Percentiles rank a stretch among this genome's conserved stretches.
phyloP scores from a whole-genome alignment of 2,329 filamentous ascomycete species.

The Ophiosphaerella narmari region DNA sequence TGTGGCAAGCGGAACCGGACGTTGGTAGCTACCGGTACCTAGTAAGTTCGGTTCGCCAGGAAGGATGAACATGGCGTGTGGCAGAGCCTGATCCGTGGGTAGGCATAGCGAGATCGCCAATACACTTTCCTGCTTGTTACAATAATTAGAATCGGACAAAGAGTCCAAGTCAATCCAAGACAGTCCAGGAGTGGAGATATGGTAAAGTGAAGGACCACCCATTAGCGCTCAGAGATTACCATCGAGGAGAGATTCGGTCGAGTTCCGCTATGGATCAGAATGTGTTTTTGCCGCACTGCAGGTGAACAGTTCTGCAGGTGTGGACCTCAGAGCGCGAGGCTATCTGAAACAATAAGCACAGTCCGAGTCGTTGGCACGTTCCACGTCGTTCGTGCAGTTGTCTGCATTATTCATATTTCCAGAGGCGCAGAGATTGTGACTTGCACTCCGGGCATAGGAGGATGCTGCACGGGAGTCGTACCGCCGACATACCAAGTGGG shows the following conservation, averaged over 20 bases:
- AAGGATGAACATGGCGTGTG: slow-evolving; percentile 22
- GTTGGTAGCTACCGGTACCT: slow-evolving; percentile 24
- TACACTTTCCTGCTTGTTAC: slow-evolving; percentile 10
- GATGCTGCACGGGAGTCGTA: slow-evolving; percentile 17
- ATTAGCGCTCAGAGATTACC: slow-evolving; percentile 24
- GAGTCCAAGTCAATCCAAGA: slow-evolving; percentile 15
- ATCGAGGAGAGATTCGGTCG: slow-evolving; percentile 20
- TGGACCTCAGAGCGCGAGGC: slow-evolving; percentile 14
- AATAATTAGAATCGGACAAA: not conserved
- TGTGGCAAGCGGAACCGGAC: slow-evolving; percentile 36
- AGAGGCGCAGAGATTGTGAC: not conserved
- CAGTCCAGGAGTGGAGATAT: not conserved
- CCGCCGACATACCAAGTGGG: slow-evolving; percentile 20
- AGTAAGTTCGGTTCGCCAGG: slow-evolving; percentile 7
- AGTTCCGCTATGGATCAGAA: slow-evolving; percentile 8
- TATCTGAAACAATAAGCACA: slow-evolving; percentile 22
- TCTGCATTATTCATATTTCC: slow-evolving; percentile 1
- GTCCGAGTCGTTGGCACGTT: not conserved
- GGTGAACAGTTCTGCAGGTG: slow-evolving; percentile 18
- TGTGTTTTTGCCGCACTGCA: slow-evolving; percentile 17
- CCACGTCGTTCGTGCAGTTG: not conserved
- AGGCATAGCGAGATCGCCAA: slow-evolving; percentile 19
- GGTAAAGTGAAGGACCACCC: slow-evolving; percentile 8
- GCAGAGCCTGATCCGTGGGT: slow-evolving; percentile 19
- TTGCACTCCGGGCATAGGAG: not conserved